These are phyloP conservation scores for Daldinia loculata DNA, from an alignment of 495 filamentous ascomycete genomes.

Conservation along the genomic window DNA sequence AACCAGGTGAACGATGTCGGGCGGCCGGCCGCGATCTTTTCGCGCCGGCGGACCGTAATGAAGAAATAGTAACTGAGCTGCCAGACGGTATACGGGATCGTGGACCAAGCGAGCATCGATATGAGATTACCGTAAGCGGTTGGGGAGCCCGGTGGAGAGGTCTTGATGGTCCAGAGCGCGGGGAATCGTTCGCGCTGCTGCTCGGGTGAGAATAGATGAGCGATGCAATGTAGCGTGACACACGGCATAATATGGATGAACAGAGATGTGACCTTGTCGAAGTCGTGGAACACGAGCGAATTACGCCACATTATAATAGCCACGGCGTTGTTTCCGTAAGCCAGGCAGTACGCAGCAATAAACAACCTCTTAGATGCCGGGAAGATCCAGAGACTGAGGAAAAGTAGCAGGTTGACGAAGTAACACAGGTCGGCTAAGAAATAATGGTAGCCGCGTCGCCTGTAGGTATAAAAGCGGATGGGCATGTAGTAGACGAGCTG, in stretches of 20 bases:
- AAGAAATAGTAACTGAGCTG: constrained; percentile 90
- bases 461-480: constrained; percentile 90
- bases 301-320: constrained; percentile 99
- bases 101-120: constrained; percentile 93
- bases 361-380: constrained; percentile 90
- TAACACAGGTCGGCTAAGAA: constrained; percentile 98
- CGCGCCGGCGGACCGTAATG: constrained; percentile 89
- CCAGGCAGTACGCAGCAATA: constrained; percentile 90
- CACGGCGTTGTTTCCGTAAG: constrained; percentile 94
- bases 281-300: constrained; percentile 94
- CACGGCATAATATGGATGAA: constrained; percentile 99
- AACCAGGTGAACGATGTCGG: constrained; percentile 99
- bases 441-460: constrained; percentile 91
- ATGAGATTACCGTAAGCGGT: constrained; percentile 78
- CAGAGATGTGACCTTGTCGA: constrained; percentile 94
- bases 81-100: constrained; percentile 91
- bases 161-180: constrained; percentile 83
- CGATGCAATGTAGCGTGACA: constrained; percentile 87
- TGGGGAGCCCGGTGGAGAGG: constrained; percentile 70
- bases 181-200: constrained; percentile 79
- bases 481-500: constrained; percentile 96
- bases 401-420: constrained; percentile 89
- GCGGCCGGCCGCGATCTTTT: constrained; percentile 94
- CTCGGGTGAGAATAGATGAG: constrained; percentile 76
- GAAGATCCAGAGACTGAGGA: constrained; percentile 89